Evolutionary conservation across 2,329 filamentous ascomycete species (phyloP).

Genomic region (Cryoendolithus antarcticus): DNA sequence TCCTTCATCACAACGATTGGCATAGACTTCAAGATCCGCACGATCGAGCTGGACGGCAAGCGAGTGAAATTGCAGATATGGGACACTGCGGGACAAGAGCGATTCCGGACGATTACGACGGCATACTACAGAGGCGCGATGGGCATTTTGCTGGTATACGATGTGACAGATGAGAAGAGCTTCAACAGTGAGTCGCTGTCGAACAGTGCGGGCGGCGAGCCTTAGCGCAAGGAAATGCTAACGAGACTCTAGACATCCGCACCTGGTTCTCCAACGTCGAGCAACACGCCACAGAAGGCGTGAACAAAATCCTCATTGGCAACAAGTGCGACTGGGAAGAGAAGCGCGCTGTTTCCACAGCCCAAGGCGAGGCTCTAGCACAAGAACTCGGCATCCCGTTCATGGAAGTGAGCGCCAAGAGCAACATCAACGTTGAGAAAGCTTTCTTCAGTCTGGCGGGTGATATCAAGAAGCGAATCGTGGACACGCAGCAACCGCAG

Average conservation of each 20-base stretch:
- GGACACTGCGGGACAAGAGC: constrained; percentile 97
- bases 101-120: constrained; percentile 96
- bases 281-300: constrained; percentile 93
- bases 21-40: constrained; percentile 99
- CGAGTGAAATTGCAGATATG: constrained; percentile 98
- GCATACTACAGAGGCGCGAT: constrained; percentile 98
- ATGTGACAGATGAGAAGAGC: constrained; percentile 91
- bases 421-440: constrained; percentile 99
- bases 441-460: constrained; percentile 90
- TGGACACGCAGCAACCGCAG: constrained; percentile 63
- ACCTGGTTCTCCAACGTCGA: constrained; percentile 99
- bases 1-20: constrained; percentile 99
- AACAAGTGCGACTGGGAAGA: constrained; percentile 99
- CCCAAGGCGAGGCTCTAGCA: constrained; percentile 83
- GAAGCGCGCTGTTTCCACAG: constrained; percentile 86
- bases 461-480: constrained; percentile 97
- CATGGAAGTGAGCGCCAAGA: constrained; percentile 96
- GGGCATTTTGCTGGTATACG: constrained; percentile 95
- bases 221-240: too few relatives aligned
- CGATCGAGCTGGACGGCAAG: constrained; percentile 97
- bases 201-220: too few relatives aligned
- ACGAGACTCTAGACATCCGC: constrained; percentile 61
- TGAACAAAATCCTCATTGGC: constrained; percentile 98
- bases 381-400: constrained; percentile 96
- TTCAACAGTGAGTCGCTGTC: constrained; percentile 70